phyloP scores from a whole-genome alignment of 2,329 filamentous ascomycete species.

The Aspergillus sergii region DNA sequence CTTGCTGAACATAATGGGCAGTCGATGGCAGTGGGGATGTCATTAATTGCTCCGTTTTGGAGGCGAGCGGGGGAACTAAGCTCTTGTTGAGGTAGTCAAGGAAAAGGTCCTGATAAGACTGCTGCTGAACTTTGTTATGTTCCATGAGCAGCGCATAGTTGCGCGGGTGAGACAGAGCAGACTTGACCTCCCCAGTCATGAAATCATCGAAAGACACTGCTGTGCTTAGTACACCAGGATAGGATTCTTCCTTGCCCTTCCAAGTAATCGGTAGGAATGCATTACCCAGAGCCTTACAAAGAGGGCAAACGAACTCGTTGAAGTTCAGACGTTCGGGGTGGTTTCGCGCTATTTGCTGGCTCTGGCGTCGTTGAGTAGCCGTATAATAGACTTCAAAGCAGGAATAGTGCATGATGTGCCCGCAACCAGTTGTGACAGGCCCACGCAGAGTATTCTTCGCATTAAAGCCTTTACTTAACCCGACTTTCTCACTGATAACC shows the following conservation, averaged over 20 bases:
- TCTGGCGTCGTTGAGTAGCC: conserved; percentile 80
- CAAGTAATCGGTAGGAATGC: conserved; percentile 92
- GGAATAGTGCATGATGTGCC: conserved; percentile 96
- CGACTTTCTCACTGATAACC: conserved; percentile 74
- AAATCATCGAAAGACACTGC: conserved; percentile 67
- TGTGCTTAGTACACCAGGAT: conserved; percentile 70
- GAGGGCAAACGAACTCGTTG: conserved; percentile 92
- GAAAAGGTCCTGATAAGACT: conserved; percentile 52
- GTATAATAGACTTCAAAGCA: conserved; percentile 93
- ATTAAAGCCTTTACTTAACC: conserved; percentile 87
- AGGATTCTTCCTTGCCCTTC: conserved; percentile 86
- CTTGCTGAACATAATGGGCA: conserved; percentile 31
- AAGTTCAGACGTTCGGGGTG: conserved; percentile 79
- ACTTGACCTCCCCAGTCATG: conserved; percentile 62
- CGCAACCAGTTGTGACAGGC: conserved; percentile 86
- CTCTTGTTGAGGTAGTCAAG: conserved; percentile 54
- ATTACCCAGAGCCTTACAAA: conserved; percentile 96
- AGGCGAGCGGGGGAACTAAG: conserved; percentile 54
- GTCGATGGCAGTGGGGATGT: conserved; percentile 30
- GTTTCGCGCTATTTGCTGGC: conserved; percentile 89
- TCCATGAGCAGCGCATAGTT: conserved; percentile 49
- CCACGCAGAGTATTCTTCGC: conserved; percentile 67
- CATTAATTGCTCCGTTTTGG: conserved; percentile 39
- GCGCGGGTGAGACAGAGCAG: conserved; percentile 50
- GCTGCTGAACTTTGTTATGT: conserved; percentile 34